These are phyloP conservation scores for Scenedesmus sp. DNA, from an alignment of 163 green algal species.

Conservation along the genomic window DNA sequence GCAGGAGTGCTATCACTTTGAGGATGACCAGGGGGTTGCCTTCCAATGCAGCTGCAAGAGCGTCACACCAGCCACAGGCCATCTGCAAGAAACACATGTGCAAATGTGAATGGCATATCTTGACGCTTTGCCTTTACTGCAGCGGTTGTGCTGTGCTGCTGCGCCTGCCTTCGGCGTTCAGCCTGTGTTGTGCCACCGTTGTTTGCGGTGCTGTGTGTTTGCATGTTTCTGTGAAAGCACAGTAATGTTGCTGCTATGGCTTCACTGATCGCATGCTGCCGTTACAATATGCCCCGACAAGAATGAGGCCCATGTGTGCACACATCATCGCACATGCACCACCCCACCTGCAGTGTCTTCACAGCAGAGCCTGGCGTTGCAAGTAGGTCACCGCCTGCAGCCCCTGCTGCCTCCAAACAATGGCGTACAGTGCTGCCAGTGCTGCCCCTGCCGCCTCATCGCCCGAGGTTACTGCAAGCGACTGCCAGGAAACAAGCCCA, in stretches of 20 bases:
- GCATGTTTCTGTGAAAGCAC: no score
- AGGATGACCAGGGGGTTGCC: constrained; percentile 22
- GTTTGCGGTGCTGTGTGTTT: no score
- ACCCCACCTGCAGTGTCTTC: not conserved
- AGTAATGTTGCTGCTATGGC: not conserved
- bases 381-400: not conserved
- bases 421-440: constrained; percentile 21
- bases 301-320: no score
- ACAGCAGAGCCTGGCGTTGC: not conserved
- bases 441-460: constrained; percentile 26
- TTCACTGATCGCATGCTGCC: no score
- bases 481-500: not conserved
- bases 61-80: not conserved
- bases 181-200: not conserved
- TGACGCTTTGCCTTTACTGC: no score
- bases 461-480: not conserved
- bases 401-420: not conserved
- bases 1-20: constrained; percentile 42
- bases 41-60: not conserved
- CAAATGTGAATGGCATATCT: no score
- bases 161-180: not conserved
- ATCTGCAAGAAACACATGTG: not conserved
- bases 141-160: no score
- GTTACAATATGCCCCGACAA: not conserved
- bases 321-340: not conserved